These are phyloP conservation scores for Stereocaulon alpinum DNA, from an alignment of 495 filamentous ascomycete genomes.

Conservation along the genomic window DNA sequence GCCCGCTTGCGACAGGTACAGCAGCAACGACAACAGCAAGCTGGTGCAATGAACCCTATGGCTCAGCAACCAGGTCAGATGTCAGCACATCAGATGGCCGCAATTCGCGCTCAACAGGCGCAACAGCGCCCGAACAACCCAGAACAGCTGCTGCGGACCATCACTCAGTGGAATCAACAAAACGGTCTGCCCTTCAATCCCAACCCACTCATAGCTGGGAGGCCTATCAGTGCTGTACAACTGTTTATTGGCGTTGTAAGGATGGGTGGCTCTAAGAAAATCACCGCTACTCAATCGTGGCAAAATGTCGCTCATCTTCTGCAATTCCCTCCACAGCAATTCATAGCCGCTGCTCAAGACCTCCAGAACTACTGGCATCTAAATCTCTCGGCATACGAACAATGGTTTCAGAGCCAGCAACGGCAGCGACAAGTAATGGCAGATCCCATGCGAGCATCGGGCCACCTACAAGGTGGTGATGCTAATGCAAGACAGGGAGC, in stretches of 20 bases:
- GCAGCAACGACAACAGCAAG: conserved; percentile 44
- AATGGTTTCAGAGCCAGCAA: conserved; percentile 56
- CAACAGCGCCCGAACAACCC: conserved; percentile 48
- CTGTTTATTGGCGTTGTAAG: conserved; percentile 68
- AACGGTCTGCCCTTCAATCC: conserved; percentile 58
- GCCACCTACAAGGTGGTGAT: conserved; percentile 22
- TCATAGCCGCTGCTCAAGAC: conserved; percentile 54
- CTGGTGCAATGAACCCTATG: conserved; percentile 35
- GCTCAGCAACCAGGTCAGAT: conserved; percentile 27
- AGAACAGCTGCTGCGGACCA: conserved; percentile 63
- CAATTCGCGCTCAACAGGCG: conserved; percentile 49
- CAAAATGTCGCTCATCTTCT: conserved; percentile 55
- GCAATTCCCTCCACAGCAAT: conserved; percentile 54
- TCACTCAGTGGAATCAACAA: conserved; percentile 61
- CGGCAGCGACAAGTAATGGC: conserved; percentile 30
- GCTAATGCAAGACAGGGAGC: conserved; percentile 14
- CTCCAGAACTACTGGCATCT: conserved; percentile 62
- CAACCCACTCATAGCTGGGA: conserved; percentile 59
- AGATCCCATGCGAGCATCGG: conserved; percentile 14
- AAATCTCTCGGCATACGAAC: conserved; percentile 65
- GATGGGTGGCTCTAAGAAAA: conserved; percentile 66
- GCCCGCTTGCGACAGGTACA: conserved; percentile 42
- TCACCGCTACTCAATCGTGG: conserved; percentile 62
- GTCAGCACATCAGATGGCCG: conserved; percentile 35
- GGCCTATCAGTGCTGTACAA: conserved; percentile 57